Evolutionary conservation across 768 basidiomycete genomes (phyloP).

Genomic region (Mycena leptocephala): DNA sequence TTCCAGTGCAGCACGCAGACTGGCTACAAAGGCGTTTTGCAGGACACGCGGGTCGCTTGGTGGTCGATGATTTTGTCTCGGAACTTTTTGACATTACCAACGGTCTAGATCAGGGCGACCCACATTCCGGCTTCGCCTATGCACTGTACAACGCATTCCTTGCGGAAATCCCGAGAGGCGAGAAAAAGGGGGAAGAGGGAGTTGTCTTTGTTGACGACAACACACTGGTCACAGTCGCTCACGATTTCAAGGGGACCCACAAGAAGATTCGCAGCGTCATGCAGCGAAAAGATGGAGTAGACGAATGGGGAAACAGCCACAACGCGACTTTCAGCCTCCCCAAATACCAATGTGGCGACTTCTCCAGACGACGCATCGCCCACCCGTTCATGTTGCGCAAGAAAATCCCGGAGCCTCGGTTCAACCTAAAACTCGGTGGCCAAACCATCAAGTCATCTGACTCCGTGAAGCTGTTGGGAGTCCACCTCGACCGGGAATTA

Average conservation of each 20-base stretch:
- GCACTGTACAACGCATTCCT: slow-evolving; percentile 40
- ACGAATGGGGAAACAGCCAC: slow-evolving; percentile 48
- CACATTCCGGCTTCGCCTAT: too few species aligned
- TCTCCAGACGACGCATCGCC: neutral
- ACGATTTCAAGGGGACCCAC: slow-evolving; percentile 32
- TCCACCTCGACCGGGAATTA: slow-evolving; percentile 49
- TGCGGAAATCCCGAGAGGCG: slow-evolving; percentile 1
- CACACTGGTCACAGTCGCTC: slow-evolving; percentile 24
- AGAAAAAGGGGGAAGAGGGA: neutral
- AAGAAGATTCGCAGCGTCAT: slow-evolving; percentile 35
- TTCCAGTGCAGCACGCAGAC: too few species aligned
- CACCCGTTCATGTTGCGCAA: neutral
- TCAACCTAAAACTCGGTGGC: neutral
- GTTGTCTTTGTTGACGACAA: slow-evolving; percentile 41
- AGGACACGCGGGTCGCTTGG: too few species aligned
- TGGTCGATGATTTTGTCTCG: too few species aligned
- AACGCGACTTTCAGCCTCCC: slow-evolving; percentile 38
- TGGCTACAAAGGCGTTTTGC: too few species aligned
- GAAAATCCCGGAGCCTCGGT: neutral
- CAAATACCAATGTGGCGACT: slow-evolving; percentile 46
- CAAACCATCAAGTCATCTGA: slow-evolving; percentile 35
- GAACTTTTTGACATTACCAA: too few species aligned
- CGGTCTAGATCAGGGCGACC: too few species aligned
- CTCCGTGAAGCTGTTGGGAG: slow-evolving; percentile 47
- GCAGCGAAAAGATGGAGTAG: slow-evolving; percentile 33